Evolutionary conservation across 768 basidiomycete species (phyloP).

Genomic region (Psilocybe tampanensis): DNA sequence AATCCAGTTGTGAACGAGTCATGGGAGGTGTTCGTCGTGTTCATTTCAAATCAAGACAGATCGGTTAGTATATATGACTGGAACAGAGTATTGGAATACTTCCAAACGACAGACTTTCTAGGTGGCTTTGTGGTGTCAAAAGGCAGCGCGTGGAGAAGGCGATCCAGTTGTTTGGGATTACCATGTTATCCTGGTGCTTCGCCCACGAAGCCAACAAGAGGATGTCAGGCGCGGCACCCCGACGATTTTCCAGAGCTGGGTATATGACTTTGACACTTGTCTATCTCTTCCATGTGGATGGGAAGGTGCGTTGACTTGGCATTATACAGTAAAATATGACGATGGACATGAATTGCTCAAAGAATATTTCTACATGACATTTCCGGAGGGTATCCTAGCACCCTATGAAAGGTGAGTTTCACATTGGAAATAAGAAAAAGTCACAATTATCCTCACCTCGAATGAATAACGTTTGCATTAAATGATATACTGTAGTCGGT

Average conservation of each 20-base stretch:
- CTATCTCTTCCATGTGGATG: slow-evolving; percentile 53
- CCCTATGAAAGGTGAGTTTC: slow-evolving; percentile 47
- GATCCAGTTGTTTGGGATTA: slow-evolving; percentile 71
- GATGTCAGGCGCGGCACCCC: neutral
- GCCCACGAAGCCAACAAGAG: slow-evolving; percentile 25
- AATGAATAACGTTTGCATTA: too few relatives aligned
- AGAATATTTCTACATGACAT: slow-evolving; percentile 53
- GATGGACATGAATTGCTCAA: neutral
- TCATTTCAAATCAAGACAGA: slow-evolving; percentile 65
- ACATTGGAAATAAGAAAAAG: neutral
- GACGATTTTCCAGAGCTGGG: slow-evolving; percentile 42
- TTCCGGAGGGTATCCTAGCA: slow-evolving; percentile 35
- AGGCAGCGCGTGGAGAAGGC: slow-evolving; percentile 34
- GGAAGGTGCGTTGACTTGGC: slow-evolving; percentile 39
- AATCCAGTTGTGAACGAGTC: slow-evolving; percentile 23
- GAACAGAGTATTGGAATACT: neutral
- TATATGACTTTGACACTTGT: slow-evolving; percentile 70
- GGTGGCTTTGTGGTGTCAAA: slow-evolving; percentile 72
- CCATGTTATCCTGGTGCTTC: slow-evolving; percentile 65
- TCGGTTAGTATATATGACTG: slow-evolving; percentile 42
- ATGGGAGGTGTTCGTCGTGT: slow-evolving; percentile 59
- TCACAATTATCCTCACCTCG: neutral
- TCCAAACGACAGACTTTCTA: slow-evolving; percentile 23
- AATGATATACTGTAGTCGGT: too few relatives aligned
- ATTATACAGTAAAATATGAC: neutral